Base-by-base conservation (phyloP, 208 protist species). In the Acanthamoeba lenticulata region DNA sequence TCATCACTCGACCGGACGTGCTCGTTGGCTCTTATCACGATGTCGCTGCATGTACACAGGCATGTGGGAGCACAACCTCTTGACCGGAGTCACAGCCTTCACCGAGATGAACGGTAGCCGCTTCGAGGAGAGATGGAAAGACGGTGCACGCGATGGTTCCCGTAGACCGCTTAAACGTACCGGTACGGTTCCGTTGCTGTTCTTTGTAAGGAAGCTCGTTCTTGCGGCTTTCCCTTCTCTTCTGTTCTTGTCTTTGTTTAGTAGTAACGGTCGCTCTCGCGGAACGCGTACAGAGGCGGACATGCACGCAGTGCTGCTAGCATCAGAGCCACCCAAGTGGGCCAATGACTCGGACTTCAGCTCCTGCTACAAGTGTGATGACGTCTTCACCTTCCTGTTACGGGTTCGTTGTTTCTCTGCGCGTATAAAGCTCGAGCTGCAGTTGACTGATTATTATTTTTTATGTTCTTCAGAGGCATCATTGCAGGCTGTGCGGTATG, bases 321-420 rank as follows among this genome's bases (percentile, higher is more conserved):
- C 34, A 29, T 29, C 81, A 32, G 52, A 89, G 81, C 44, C 47
- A 27, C 15, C 17, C 13, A 89, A 89, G 45, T 89, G 81, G 81
- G 81, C 81, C 13, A 55, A 38, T 32, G 81, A 89, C 52, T 3
- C 81, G 2, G 81, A 55, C 29, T 55, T 65, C 49, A 65, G 34
- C 15, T n/a, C 81, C 52, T 89, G 81, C 52, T 89, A 65, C 81
- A 89, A 89, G 42, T 89, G 81, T 27, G 81, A 89, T 19, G 81
- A 89, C 3, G 47, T 45, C 81, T 89, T 89, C 81, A 89, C 81
- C 29, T 89, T 89, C 49, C 21, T 55, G 13, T 32, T 55, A 21
- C 81, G 81, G 49, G 81, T 89, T 19, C 24, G 1, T 65, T 44
- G 17, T 9, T 29, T 36, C 67, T 36, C 17, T 85, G 24, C 36